Base-by-base conservation (phyloP, 495 filamentous ascomycete genomes). In the Gamarada debralockiae region DNA sequence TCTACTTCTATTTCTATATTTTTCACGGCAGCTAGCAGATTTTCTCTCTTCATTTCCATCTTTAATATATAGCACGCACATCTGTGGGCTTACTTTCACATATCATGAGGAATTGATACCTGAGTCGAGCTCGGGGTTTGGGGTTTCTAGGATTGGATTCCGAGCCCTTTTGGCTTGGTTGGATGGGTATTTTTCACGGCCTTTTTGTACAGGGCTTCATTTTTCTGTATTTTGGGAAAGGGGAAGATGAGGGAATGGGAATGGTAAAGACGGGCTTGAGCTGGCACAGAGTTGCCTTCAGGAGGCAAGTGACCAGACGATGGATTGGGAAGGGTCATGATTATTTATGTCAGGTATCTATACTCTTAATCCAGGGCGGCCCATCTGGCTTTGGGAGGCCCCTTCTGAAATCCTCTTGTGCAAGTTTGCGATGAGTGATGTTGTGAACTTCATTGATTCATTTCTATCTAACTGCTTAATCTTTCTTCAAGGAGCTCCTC, bases 401-500 rank as follows among this genome's bases (percentile, higher is more conserved):
- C 55, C 57, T 58, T 60, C 47, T 60, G 52, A 55, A 48, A 52
- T 31, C 34, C 12, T 27, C 36, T 25, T 34, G 31, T 39, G 42
- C 33, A 37, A 18, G 17, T 33, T 37, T 18, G 43, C 53, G 34
- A 53, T 37, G 37, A 6, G 14, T 56, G 9, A 27, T 36, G 21
- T 41, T 34, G 38, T 31, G 25, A 23, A 27, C 13, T 20, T 22
- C 45, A 22, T 8, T 18, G 20, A 17, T 40, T 40, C n/a, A 40
- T 18, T n/a, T 45, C 7, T 8, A 29, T 31, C 54, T 73, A 74
- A 55, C 78, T 74, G 55, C 78, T 74, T 36, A 89, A 67, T 59
- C 91, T 75, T 63, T 85, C 84, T 59, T 78, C 84, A 79, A 89
- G 80, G 41, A 96, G 66, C 62, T 90, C 86, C 50, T 70, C 68